Conservation (phyloP, 371 early-diverging fungal species). For the Conidiobolus coronatus region DNA sequence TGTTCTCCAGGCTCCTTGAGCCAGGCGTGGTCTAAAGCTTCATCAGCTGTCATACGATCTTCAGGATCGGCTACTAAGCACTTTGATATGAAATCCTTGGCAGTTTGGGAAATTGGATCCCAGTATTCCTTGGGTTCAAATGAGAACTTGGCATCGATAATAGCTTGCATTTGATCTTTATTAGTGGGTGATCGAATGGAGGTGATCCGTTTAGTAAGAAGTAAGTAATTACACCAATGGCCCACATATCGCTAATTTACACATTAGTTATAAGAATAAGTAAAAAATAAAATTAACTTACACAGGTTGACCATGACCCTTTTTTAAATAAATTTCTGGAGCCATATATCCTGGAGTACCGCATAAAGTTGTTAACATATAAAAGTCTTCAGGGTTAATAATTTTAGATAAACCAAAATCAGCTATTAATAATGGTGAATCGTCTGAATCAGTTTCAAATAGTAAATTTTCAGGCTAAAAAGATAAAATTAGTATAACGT, state of each 20-base stretch:
- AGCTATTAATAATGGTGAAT: constrained; percentile 51
- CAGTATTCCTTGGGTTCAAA: constrained; percentile 53
- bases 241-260: constrained; percentile 49
- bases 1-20: constrained; percentile 7
- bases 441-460: constrained; percentile 43
- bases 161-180: constrained; percentile 34
- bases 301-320: constrained; percentile 37
- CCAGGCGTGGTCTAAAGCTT: constrained; percentile 51
- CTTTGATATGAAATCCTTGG: constrained; percentile 55
- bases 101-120: constrained; percentile 15
- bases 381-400: constrained; percentile 53
- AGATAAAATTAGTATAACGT: neutral
- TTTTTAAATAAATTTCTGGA: constrained; percentile 58
- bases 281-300: neutral
- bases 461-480: constrained; percentile 65
- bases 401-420: constrained; percentile 79
- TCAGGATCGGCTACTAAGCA: constrained; percentile 43
- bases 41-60: constrained; percentile 37
- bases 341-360: constrained; percentile 80
- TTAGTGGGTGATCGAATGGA: constrained; percentile 56
- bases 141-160: constrained; percentile 38
- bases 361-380: constrained; percentile 52
- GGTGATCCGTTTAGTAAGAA: constrained; percentile 65
- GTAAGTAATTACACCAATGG: constrained; percentile 71
- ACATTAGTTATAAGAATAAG: neutral